Percentiles rank a stretch among this genome's conserved stretches.
Conservation (phyloP, 306 rosid species). For the Glycine tomentella region DNA sequence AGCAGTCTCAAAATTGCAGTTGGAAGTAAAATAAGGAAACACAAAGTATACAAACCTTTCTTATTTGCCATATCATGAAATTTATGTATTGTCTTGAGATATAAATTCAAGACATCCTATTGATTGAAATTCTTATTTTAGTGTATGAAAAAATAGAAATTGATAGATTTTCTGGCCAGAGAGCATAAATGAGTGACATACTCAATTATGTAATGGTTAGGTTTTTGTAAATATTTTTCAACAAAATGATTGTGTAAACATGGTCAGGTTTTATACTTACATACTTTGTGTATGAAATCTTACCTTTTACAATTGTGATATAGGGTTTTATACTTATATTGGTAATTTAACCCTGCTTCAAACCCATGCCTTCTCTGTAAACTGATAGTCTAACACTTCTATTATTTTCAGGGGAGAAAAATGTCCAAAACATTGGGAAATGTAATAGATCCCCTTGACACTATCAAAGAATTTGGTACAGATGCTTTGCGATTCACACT, state of each 20-base stretch:
- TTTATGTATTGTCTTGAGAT: neutral
- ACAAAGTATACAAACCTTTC: neutral
- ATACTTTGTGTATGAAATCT: constrained; percentile 23
- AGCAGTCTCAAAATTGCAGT: neutral
- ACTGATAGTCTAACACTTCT: constrained; percentile 19
- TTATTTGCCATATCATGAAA: neutral
- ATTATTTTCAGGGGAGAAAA: constrained; percentile 79
- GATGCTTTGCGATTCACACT: constrained; percentile 95
- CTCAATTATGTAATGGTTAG: neutral
- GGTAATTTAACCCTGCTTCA: constrained; percentile 5
- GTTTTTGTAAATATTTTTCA: neutral
- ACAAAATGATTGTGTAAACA: constrained; percentile 2
- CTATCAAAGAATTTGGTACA: constrained; percentile 89
- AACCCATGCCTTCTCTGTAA: constrained; percentile 23
- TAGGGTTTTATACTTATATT: neutral
- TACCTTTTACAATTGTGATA: constrained; percentile 4
- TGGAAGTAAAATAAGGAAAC: neutral
- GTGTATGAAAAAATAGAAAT: neutral
- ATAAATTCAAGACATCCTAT: neutral
- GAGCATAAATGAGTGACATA: neutral
- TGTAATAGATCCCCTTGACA: constrained; percentile 91
- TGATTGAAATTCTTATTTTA: constrained; percentile 24
- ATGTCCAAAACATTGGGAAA: constrained; percentile 96
- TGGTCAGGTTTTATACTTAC: neutral
- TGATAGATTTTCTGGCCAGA: neutral